A percentile compares a stretch with the other conserved stretches of the same genome.
These are phyloP conservation scores for Thelephora terrestris DNA, from an alignment of 1,284 basidiomycete genomes.

Conservation along the genomic window DNA sequence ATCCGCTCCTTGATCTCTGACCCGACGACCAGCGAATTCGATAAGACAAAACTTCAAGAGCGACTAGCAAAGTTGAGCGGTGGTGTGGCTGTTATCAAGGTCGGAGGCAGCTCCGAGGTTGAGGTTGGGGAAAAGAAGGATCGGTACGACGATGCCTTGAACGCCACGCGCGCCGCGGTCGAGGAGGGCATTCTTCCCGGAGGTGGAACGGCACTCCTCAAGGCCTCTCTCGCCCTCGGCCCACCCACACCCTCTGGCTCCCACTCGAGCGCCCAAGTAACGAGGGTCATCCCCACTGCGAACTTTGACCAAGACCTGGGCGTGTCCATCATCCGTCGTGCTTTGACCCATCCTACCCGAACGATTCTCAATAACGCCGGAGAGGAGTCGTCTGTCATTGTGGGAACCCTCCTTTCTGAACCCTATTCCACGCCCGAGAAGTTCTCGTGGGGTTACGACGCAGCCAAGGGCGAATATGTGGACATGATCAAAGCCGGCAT, in stretches of 20 bases:
- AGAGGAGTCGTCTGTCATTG: slow-evolving; percentile 90
- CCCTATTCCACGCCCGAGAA: slow-evolving; percentile 51
- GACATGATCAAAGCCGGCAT: slow-evolving; percentile 95
- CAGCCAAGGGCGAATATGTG: slow-evolving; percentile 82
- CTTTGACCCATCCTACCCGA: slow-evolving; percentile 76
- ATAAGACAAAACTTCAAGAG: slow-evolving; percentile 94
- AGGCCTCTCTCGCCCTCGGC: slow-evolving; percentile 76
- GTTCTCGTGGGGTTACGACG: slow-evolving; percentile 89
- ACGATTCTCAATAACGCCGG: slow-evolving; percentile 94
- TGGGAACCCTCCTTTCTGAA: slow-evolving; percentile 72
- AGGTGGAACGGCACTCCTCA: slow-evolving; percentile 86
- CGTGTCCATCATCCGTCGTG: slow-evolving; percentile 87
- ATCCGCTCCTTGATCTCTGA: slow-evolving; percentile 83
- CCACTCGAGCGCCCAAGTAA: slow-evolving; percentile 21
- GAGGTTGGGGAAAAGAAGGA: slow-evolving; percentile 99
- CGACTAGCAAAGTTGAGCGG: slow-evolving; percentile 93
- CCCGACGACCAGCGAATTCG: slow-evolving; percentile 84
- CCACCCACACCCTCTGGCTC: slow-evolving; percentile 44
- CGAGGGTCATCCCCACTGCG: slow-evolving; percentile 57
- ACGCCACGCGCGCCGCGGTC: slow-evolving; percentile 95
- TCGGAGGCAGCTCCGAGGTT: slow-evolving; percentile 89
- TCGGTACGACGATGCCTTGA: slow-evolving; percentile 94
- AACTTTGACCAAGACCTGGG: slow-evolving; percentile 99
- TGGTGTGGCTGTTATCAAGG: slow-evolving; percentile 97
- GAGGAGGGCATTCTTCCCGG: slow-evolving; percentile 98